Conservation (phyloP, 2,329 filamentous ascomycete genomes). For the Ilyonectria mors-panacis region DNA sequence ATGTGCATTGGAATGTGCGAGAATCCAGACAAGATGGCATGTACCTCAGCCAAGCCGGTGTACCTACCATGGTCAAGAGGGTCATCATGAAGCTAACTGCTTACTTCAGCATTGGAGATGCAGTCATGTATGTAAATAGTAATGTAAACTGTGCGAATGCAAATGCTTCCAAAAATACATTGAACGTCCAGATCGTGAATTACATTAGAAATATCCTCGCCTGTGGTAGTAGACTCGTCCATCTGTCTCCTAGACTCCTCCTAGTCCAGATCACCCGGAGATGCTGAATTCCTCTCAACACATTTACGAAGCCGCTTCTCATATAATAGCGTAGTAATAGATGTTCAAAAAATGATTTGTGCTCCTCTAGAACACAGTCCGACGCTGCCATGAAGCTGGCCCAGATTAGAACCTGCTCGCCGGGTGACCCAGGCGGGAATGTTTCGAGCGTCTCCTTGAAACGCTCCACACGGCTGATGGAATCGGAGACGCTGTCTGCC, state of each 20-base stretch:
- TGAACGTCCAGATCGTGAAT: not conserved
- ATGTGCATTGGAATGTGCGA: too few relatives aligned
- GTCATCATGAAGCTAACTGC: too few relatives aligned
- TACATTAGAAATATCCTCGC: slow-evolving; percentile 36
- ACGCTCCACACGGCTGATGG: slow-evolving; percentile 29
- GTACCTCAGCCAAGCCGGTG: too few relatives aligned
- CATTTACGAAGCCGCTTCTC: slow-evolving; percentile 35
- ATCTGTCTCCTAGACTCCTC: slow-evolving; percentile 21
- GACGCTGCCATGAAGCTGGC: slow-evolving; percentile 39
- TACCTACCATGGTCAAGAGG: too few relatives aligned
- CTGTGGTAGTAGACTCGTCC: slow-evolving; percentile 32
- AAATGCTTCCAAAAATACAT: too few relatives aligned
- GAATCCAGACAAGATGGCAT: too few relatives aligned
- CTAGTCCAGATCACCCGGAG: slow-evolving; percentile 31
- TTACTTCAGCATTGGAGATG: too few relatives aligned
- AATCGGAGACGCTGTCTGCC: not conserved
- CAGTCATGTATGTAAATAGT: too few relatives aligned
- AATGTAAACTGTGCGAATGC: too few relatives aligned
- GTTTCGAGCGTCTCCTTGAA: slow-evolving; percentile 38
- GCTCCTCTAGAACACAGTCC: slow-evolving; percentile 31
- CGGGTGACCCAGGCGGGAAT: slow-evolving; percentile 26
- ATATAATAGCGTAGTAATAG: slow-evolving; percentile 25
- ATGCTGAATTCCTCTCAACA: slow-evolving; percentile 27
- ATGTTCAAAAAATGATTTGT: slow-evolving; percentile 33
- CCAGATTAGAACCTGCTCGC: slow-evolving; percentile 39